Conservation (phyloP, 2,329 filamentous ascomycete species). For the Didymella pomorum region DNA sequence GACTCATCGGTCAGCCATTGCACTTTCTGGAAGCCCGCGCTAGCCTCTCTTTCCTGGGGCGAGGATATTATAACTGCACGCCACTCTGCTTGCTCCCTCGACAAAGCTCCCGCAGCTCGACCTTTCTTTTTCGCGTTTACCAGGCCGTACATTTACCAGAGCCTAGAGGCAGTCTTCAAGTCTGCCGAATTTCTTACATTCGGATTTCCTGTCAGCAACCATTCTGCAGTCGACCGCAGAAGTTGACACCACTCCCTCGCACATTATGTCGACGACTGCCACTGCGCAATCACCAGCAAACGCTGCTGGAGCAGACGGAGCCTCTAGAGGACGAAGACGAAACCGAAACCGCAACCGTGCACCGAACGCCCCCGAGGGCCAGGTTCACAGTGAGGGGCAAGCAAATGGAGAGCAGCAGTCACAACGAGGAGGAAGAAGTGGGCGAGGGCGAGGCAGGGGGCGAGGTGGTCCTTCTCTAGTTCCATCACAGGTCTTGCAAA, state of each 20-base stretch:
- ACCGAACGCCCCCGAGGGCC: conserved; percentile 28
- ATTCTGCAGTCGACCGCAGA: conserved; percentile 7
- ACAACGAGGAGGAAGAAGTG: conserved; percentile 33
- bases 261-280: conserved; percentile 35
- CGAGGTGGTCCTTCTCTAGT: conserved; percentile 24
- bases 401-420: conserved; percentile 23
- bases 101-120: conserved; percentile 12
- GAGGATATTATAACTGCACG: conserved; percentile 26
- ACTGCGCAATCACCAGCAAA: conserved; percentile 22
- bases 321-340: conserved; percentile 31
- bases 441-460: conserved; percentile 31
- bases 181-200: conserved; percentile 6
- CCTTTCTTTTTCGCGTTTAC: conserved; percentile 31
- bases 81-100: conserved; percentile 26
- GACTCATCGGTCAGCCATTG: conserved; percentile 23
- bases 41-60: conserved; percentile 10
- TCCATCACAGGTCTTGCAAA: conserved; percentile 12
- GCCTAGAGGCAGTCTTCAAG: conserved; percentile 25
- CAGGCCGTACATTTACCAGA: conserved; percentile 43
- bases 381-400: conserved; percentile 26
- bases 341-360: conserved; percentile 32
- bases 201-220: not conserved
- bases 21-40: conserved; percentile 14
- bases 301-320: conserved; percentile 26
- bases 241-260: conserved; percentile 8